phyloP scores from a whole-genome alignment of 768 basidiomycete genomes.

The Termitomyces titanicus region DNA sequence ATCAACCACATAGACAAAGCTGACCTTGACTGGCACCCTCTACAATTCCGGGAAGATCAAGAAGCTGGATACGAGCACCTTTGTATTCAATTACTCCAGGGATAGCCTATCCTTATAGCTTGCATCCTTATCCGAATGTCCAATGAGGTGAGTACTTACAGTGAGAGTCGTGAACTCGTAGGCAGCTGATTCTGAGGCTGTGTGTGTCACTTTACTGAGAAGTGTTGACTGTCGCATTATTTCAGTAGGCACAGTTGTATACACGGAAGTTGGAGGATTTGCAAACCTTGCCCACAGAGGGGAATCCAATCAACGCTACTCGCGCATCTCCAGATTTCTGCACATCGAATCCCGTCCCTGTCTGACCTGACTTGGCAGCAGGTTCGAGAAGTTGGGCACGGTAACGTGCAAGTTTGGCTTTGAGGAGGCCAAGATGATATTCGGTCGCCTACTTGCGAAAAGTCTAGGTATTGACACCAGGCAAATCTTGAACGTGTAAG shows the following conservation, averaged over 20 bases:
- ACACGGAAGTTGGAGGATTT: background rate
- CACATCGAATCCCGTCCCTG: constrained; percentile 86
- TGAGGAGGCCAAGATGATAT: constrained; percentile 89
- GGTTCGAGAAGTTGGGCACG: constrained; percentile 95
- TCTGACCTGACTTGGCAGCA: constrained; percentile 73
- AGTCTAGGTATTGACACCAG: constrained; percentile 11
- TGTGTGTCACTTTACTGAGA: constrained; percentile 88
- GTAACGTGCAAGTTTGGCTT: constrained; percentile 93
- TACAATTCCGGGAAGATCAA: constrained; percentile 95
- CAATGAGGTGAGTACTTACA: constrained; percentile 35
- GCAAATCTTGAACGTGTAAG: background rate
- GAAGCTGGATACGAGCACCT: constrained; percentile 86
- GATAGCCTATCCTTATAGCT: constrained; percentile 60
- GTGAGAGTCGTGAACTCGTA: constrained; percentile 96
- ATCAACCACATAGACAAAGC: background rate
- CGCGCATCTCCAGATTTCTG: constrained; percentile 81
- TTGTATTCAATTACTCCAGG: constrained; percentile 97
- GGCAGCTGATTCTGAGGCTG: constrained; percentile 82
- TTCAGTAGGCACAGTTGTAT: background rate
- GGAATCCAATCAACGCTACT: constrained; percentile 92
- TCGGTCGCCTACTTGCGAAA: constrained; percentile 71
- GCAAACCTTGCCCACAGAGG: constrained; percentile 84
- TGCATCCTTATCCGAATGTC: background rate
- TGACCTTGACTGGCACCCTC: constrained; percentile 83
- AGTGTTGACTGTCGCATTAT: constrained; percentile 68